Base-by-base conservation (phyloP, 768 basidiomycete genomes). In the Suillus tomentosus region DNA sequence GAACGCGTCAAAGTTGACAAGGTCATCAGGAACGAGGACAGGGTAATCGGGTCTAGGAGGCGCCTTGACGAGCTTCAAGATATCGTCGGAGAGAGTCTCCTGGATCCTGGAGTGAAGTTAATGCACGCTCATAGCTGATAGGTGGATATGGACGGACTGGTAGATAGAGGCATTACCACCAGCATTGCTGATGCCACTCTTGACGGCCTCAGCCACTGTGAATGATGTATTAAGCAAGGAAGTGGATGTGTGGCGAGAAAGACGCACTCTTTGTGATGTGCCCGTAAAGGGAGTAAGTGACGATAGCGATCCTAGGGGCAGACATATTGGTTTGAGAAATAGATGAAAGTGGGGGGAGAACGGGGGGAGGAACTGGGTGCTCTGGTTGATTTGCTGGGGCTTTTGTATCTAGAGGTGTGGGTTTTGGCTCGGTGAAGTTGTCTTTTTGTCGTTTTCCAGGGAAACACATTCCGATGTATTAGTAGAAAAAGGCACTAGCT, bases 1-100 rank as follows among this genome's bases (percentile, higher is more conserved):
- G 76, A 78, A 77, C 17, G 81, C 83, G 55, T 75, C 75, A 14
- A 64, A 77, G 11, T 73, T 61, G 40, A 60, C 24, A 53, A 76
- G 50, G 14, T 72, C 27, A 0, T 40, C 61, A 15, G 62, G 42
- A 3, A 61, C 17, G 5, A 75, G 61, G 61, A 69, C 3, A 13
- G 91, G 91, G 77, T 93, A 93, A 69, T 84, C 79, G 57, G 87
- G 84, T 73, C 90, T 91, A 14, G 89, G 76, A 5, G 88, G 85
- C 1, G 91, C 92, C 69, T 86, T 78, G 83, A 96, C 85, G 73
- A 84, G 83, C 61, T 75, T 75, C 63, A 95, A 79, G 61, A 95
- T 74, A 34, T 93, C 91, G 19, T 84, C 75, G 3, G 89, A 76
- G 62, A 96, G 88, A 19, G 92, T 96, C 78, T 96, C 95, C 64